phyloP scores from a whole-genome alignment of 148 eudicot genomes.

The Cornus kousa region DNA sequence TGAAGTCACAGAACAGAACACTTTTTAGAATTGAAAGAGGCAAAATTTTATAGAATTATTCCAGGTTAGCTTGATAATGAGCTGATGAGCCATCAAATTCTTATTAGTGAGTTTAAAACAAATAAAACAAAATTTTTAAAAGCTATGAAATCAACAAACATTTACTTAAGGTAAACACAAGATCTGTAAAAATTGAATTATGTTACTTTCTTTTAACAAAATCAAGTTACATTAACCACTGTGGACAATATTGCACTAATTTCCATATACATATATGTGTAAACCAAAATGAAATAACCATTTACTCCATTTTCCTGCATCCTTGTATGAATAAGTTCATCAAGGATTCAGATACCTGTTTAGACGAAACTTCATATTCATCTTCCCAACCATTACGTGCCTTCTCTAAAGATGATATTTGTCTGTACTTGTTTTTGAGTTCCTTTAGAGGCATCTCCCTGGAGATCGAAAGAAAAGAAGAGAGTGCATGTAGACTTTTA shows the following conservation, averaged over 20 bases:
- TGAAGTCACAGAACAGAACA: not conserved
- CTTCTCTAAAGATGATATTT: conserved; percentile 67
- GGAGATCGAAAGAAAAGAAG: conserved; percentile 22
- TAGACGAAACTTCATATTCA: conserved; percentile 82
- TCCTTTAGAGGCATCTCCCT: conserved; percentile 95
- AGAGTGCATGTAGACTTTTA: not conserved
- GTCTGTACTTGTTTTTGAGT: conserved; percentile 81
- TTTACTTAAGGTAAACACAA: not conserved
- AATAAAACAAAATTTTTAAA: not conserved
- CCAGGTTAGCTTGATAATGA: not conserved
- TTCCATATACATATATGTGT: not conserved
- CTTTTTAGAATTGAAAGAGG: not conserved
- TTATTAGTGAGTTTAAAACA: not conserved
- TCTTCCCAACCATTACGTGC: conserved; percentile 91
- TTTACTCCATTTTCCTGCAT: not conserved
- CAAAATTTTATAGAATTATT: not conserved
- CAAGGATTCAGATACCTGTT: conserved; percentile 52
- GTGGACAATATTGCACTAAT: not conserved
- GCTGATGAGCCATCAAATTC: not conserved
- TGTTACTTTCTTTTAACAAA: not conserved
- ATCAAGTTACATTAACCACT: not conserved
- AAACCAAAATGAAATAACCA: not conserved
- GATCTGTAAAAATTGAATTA: not conserved
- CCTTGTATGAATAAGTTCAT: conserved; percentile 7
- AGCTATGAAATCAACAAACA: not conserved